A percentile compares a stretch with the other conserved stretches of the same genome.
These are phyloP conservation scores for Podospora bellae-mahoneyi DNA, from an alignment of 495 filamentous ascomycete species.

Conservation along the genomic window DNA sequence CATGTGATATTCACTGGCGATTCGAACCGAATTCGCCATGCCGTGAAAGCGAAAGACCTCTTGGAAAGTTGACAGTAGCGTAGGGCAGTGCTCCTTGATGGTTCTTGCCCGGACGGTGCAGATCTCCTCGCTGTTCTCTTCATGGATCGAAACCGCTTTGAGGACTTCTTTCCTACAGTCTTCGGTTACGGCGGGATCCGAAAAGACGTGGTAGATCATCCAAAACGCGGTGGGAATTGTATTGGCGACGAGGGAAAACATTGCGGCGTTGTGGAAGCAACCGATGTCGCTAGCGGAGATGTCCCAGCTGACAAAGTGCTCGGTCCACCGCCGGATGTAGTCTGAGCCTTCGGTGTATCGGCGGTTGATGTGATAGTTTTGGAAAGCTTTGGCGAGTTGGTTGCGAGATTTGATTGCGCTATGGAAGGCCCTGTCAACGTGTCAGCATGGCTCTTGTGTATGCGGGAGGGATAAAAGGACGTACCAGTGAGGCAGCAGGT, in stretches of 20 bases:
- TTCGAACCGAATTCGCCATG: constrained; percentile 23
- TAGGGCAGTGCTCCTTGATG: constrained; percentile 24
- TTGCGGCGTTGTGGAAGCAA: constrained; percentile 25
- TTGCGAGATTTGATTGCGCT: constrained; percentile 19
- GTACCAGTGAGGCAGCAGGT: constrained; percentile 16
- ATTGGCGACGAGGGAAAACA: background rate
- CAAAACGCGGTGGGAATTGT: constrained; percentile 1
- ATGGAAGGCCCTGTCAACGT: constrained; percentile 10
- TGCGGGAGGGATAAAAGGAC: background rate
- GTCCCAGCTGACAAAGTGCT: constrained; percentile 23
- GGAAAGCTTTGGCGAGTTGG: constrained; percentile 20
- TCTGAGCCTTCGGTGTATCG: constrained; percentile 21
- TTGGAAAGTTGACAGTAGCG: constrained; percentile 28
- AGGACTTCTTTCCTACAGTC: constrained; percentile 27
- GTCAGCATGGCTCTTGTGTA: background rate
- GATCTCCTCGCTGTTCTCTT: background rate
- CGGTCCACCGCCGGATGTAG: constrained; percentile 20
- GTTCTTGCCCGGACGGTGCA: constrained; percentile 18
- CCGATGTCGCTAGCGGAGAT: constrained; percentile 24
- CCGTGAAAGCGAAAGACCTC: constrained; percentile 30
- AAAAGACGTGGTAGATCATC: constrained; percentile 16
- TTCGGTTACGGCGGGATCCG: constrained; percentile 19
- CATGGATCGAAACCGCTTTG: constrained; percentile 15
- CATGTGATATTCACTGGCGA: constrained; percentile 29
- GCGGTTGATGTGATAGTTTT: constrained; percentile 20